Conservation (phyloP, 257 asterid genomes). For the Ophiorrhiza pumila region DNA sequence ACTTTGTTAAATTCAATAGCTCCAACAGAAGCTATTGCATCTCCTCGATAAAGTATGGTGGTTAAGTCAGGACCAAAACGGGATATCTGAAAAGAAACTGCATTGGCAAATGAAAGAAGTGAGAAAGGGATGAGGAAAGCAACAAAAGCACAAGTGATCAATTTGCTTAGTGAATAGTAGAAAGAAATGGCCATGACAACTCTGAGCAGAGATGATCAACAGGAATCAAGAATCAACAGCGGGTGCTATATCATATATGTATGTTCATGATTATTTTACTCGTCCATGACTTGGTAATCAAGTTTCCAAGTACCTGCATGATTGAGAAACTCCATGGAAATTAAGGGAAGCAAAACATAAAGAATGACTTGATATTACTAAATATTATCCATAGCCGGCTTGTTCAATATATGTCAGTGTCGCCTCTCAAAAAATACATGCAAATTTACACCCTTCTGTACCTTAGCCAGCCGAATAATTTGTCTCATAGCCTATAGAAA, state of each 20-base stretch:
- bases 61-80: conserved; percentile 24
- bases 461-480: too few relatives aligned
- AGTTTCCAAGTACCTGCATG: background rate
- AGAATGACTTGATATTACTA: too few relatives aligned
- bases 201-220: background rate
- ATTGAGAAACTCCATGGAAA: background rate
- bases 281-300: background rate
- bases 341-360: background rate
- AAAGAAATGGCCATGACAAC: conserved; percentile 3
- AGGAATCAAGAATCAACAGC: background rate
- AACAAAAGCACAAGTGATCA: background rate
- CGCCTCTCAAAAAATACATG: too few relatives aligned
- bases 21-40: conserved; percentile 25
- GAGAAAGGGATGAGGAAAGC: conserved; percentile 7
- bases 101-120: conserved; percentile 7
- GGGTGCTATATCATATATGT: background rate
- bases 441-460: too few relatives aligned
- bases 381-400: too few relatives aligned
- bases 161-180: too few relatives aligned
- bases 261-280: background rate
- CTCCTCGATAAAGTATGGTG: conserved; percentile 28
- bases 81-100: conserved; percentile 19
- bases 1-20: conserved; percentile 20
- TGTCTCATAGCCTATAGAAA: too few relatives aligned
- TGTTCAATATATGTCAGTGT: too few relatives aligned